Evolutionary conservation across 75 land plant genomes (phyloP).

Genomic region (Sequoia sempervirens): DNA sequence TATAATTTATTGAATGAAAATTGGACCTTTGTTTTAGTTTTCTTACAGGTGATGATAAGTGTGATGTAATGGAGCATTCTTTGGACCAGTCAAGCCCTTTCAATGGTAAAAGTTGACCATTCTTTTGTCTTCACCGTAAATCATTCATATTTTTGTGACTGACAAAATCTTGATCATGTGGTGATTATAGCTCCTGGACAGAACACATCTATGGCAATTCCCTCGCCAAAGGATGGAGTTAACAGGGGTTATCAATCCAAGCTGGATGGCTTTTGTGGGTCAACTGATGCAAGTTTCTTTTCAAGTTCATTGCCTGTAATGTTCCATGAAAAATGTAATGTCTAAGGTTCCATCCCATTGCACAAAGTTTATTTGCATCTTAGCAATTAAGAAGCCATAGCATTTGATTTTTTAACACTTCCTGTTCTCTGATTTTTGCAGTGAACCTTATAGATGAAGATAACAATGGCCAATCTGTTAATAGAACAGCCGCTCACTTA

Average conservation of each 20-base stretch:
- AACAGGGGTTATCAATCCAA: neutral
- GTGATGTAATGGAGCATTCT: constrained; percentile 4
- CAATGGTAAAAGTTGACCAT: neutral
- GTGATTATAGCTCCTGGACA: neutral
- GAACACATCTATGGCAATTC: neutral
- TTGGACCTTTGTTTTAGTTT: neutral
- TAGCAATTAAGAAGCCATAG: neutral
- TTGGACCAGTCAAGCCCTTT: neutral
- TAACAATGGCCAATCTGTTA: constrained; percentile 9
- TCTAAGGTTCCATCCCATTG: neutral
- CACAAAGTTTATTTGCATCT: neutral
- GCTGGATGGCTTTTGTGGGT: neutral
- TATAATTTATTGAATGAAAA: neutral
- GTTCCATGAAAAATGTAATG: constrained; percentile 61
- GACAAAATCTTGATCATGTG: neutral
- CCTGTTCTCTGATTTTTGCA: neutral
- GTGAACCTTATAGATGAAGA: constrained; percentile 11
- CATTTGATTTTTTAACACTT: neutral
- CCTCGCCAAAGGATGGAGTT: neutral
- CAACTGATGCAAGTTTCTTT: constrained; percentile 34
- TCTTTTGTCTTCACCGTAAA: neutral
- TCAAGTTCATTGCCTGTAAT: constrained; percentile 76
- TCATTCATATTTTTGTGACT: neutral
- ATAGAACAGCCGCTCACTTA: neutral
- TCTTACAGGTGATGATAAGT: constrained; percentile 2